phyloP scores from a whole-genome alignment of 2,329 filamentous ascomycete genomes.

The Fusarium nelsonii region DNA sequence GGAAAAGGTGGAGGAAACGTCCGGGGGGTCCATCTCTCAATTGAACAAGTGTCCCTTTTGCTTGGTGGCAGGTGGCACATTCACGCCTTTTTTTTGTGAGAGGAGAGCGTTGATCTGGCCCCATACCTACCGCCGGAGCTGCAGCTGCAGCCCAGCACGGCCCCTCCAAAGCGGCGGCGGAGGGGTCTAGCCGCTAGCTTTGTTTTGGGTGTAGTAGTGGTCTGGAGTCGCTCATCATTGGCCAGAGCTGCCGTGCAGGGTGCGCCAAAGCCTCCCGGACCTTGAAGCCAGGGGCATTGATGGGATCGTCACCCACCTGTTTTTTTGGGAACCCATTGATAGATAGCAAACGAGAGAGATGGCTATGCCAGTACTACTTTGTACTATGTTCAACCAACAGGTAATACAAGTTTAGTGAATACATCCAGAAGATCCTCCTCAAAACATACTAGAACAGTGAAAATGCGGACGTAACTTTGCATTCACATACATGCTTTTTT shows the following conservation, averaged over 20 bases:
- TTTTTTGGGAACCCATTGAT: conserved; percentile 6
- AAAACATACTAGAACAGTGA: not conserved
- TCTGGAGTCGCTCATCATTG: conserved; percentile 11
- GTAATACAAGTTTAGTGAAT: conserved; percentile 7
- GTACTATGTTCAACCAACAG: not conserved
- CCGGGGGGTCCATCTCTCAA: conserved; percentile 47
- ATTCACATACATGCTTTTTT: not conserved
- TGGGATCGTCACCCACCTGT: conserved; percentile 17
- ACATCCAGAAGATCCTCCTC: not conserved
- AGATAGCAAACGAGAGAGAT: not conserved
- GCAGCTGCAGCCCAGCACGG: conserved; percentile 27
- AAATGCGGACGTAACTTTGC: not conserved
- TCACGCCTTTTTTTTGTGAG: conserved; percentile 6
- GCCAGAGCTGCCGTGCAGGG: conserved; percentile 25
- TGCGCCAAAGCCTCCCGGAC: conserved; percentile 39
- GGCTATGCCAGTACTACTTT: not conserved
- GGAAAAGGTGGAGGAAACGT: conserved; percentile 25
- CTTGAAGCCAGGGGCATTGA: conserved; percentile 15
- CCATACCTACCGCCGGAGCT: conserved; percentile 36
- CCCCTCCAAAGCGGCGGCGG: conserved; percentile 38
- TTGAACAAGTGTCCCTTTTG: conserved; percentile 61
- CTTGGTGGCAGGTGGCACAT: conserved; percentile 34
- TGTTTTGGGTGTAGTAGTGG: conserved; percentile 2
- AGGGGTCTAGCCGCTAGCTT: conserved; percentile 24
- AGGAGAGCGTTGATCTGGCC: conserved; percentile 20